Base-by-base conservation (phyloP, 345 rosid genomes). In the Populus alba region DNA sequence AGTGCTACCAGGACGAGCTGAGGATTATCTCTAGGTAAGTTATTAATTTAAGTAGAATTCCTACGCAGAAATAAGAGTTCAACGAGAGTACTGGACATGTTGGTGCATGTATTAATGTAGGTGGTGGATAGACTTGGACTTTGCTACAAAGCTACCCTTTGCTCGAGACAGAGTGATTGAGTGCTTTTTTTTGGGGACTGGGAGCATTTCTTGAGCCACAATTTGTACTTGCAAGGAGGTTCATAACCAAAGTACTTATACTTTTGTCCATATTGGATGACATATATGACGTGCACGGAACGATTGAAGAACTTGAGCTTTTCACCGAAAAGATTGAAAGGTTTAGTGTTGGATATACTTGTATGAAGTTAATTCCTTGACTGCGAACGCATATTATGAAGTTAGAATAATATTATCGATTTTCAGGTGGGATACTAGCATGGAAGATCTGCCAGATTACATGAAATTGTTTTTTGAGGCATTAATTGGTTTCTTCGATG, bases 161-260 rank as follows among this genome's bases (percentile, higher is more conserved):
- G 79, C 68, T 3, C 69, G 87, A 38, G 81, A 84, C 38, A 72
- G 89, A 67, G 17, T 82, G 7, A 80, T 82, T 13, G 87, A 87
- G 25, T 51, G 77, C 49, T 84, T 76, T 29, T 71, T 82, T 37
- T 84, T n/a, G 83, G 84, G 37, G 71, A 12, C 6, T 82, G 13
- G 81, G 79, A 57, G 55, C 37, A 7, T 72, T 75, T 35, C 76
- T 61, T 49, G 84, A 81, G 53, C 86, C 86, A 0, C 43, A 76
- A 27, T 80, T 71, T 25, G 22, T 65, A 5, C 31, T 22, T 1
- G 83, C 65, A 0, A 70, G 84, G 67, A 53, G 8, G 1, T 71
- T 82, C 5, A 2, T 80, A 59, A 57, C 78, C 15, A 80, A 82
- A 84, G 72, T 75, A 25, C 31, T 61, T 2, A 20, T 43, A 0